A percentile compares a stretch with the other conserved stretches of the same genome.
Conservation (phyloP, 2,329 filamentous ascomycete species). For the Colletotrichum sp. region DNA sequence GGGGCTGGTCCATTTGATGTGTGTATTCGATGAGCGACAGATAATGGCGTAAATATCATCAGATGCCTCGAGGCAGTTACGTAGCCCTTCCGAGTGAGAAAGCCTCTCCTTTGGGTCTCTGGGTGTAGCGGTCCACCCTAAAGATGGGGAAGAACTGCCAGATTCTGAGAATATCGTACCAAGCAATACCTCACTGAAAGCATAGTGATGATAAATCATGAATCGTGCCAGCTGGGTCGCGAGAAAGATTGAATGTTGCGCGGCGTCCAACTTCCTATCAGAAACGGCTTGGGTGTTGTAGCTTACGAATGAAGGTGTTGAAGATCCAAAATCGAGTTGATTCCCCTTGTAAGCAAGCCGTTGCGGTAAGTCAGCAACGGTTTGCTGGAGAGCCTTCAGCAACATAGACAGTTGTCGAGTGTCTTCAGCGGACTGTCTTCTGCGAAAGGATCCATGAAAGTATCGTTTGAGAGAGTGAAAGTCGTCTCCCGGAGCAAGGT, state of each 20-base stretch:
- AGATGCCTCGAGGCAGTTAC: background rate
- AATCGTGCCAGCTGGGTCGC: background rate
- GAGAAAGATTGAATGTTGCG: background rate
- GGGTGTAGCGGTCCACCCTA: background rate
- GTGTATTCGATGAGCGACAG: background rate
- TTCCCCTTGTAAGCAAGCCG: background rate
- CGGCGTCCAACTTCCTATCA: background rate
- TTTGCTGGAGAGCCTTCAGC: background rate
- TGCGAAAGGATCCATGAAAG: background rate
- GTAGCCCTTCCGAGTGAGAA: background rate
- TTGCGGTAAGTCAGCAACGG: background rate
- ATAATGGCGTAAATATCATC: background rate
- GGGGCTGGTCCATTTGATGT: background rate
- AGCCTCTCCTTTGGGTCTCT: background rate
- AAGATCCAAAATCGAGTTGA: background rate
- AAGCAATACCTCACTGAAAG: background rate
- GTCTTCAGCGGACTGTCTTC: background rate
- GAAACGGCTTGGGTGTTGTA: fast-evolving
- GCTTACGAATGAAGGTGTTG: fast-evolving
- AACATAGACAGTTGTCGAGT: background rate
- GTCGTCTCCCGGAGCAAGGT: background rate
- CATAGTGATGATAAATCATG: background rate
- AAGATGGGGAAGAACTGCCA: background rate
- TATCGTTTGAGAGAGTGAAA: background rate
- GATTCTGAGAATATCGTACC: background rate